Conservation (phyloP, 768 basidiomycete species). For the Termitomyces sp. region DNA sequence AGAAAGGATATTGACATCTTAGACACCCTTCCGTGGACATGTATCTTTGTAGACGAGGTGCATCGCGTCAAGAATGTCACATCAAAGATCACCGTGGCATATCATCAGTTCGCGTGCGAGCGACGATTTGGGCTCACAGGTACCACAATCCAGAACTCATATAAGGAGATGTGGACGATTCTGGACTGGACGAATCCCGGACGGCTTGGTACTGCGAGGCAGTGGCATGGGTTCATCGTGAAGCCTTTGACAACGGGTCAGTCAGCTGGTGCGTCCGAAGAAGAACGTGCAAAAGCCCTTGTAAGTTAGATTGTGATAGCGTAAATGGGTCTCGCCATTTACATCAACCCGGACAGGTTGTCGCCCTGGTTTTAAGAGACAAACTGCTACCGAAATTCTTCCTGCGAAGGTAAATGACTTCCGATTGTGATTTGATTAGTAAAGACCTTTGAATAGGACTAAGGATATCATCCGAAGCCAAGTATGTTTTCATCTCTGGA, state of each 20-base stretch:
- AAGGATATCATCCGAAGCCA: constrained; percentile 73
- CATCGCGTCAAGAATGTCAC: constrained; percentile 82
- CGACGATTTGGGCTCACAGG: constrained; percentile 85
- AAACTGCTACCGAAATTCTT: constrained; percentile 79
- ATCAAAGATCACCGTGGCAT: constrained; percentile 61
- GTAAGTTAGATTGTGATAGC: constrained; percentile 24
- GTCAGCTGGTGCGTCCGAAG: constrained; percentile 54
- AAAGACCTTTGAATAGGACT: constrained; percentile 35
- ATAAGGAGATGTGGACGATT: constrained; percentile 88
- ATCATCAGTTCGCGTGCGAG: constrained; percentile 60
- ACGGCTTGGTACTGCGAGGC: constrained; percentile 56
- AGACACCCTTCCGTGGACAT: constrained; percentile 63
- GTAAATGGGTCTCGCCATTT: not conserved
- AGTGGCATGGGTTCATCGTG: constrained; percentile 75
- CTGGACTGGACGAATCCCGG: constrained; percentile 91
- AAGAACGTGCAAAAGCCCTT: constrained; percentile 50
- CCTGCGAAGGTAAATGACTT: constrained; percentile 53
- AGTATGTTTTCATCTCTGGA: constrained; percentile 23
- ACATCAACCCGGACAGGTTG: constrained; percentile 28
- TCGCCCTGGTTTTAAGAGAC: constrained; percentile 57
- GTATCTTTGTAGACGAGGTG: constrained; percentile 82
- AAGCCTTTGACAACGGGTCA: constrained; percentile 67
- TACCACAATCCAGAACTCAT: constrained; percentile 76
- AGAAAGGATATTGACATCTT: constrained; percentile 65
- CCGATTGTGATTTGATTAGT: not conserved